These are phyloP conservation scores for Glycine soja DNA, from an alignment of 306 rosid genomes.

Conservation along the genomic window DNA sequence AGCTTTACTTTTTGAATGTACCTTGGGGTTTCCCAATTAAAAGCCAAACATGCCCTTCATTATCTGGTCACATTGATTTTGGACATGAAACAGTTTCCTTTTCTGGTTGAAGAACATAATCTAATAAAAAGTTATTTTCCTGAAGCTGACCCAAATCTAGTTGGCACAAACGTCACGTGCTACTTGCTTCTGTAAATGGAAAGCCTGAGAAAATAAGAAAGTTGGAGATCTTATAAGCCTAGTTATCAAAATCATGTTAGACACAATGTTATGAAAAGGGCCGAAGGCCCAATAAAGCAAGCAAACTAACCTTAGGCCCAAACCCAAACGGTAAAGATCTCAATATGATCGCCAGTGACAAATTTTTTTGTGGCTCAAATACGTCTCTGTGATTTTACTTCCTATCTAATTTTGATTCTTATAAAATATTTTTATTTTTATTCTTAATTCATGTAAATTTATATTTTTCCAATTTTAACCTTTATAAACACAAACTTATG, in stretches of 20 bases:
- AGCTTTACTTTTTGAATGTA: neutral
- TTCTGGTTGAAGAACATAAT: neutral
- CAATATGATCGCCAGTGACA: too few species aligned
- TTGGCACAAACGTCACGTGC: neutral
- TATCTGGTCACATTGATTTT: slow-evolving; percentile 6
- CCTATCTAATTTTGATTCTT: too few species aligned
- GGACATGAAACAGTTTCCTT: neutral
- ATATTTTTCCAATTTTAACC: too few species aligned
- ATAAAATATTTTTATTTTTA: too few species aligned
- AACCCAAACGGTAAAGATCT: neutral
- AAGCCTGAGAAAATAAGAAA: neutral
- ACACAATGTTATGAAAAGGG: neutral
- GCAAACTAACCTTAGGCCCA: neutral
- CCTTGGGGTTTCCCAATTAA: neutral
- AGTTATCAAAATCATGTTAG: neutral
- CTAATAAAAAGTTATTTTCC: neutral
- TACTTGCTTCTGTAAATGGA: neutral
- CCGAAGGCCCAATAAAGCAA: neutral
- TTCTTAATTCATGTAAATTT: too few species aligned
- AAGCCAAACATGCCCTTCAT: neutral
- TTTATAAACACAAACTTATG: too few species aligned
- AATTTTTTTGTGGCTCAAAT: too few species aligned
- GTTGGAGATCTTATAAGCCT: neutral
- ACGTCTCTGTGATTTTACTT: too few species aligned
- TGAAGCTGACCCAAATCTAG: neutral